Evolutionary conservation across 352 stramenopile genomes (phyloP), one percentile per base, ranked within the genome.

Genomic region (Blastocystis hominis): DNA sequence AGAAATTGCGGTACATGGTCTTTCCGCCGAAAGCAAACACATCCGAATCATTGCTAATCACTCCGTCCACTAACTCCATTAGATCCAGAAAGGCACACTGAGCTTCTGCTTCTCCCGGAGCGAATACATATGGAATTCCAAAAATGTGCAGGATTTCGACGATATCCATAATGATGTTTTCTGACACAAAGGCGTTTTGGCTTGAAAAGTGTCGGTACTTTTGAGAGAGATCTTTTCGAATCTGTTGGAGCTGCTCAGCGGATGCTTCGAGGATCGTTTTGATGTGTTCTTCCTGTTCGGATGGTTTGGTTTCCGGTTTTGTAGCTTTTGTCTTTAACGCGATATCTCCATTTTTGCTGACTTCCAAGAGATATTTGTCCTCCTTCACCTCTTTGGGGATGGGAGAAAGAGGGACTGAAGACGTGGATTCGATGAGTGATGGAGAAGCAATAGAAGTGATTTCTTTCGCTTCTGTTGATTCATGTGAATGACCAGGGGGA

Each of bases 1-100:
- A 99, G 89, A 99, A 98, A 90, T 99, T 99, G 88, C 98, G 98
- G 91, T 98, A 99, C 20, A 98, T 93, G 38, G 89, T 91, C 56
- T 92, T 90, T 15, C 93, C 96, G 17, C 97, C 97, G 90, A 99
- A 99, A 38, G 96, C 91, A 89, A 97, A 96, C 4, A 91, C 91
- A 89, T 97, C 93, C 61, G 89, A 98, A 90, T 99, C 97, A 88
- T 99, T 96, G 0, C 96, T 98, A 59, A 99, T 96, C 68, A 98
- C 95, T 2, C 97, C 97, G 89, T 98, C 93, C 3, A 99, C 96
- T 2, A 99, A 89, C 4, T 95, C 95, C 59, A 96, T 90, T 77
- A 95, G 90, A 89, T 99, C 96, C 40, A 99, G 91, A 42, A 93
- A 92, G 5, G 95, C 96, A 90, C 96, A 99, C 90, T 99, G 96